Conservation (phyloP, 106 monocot genomes). For the Triglochin maritima region DNA sequence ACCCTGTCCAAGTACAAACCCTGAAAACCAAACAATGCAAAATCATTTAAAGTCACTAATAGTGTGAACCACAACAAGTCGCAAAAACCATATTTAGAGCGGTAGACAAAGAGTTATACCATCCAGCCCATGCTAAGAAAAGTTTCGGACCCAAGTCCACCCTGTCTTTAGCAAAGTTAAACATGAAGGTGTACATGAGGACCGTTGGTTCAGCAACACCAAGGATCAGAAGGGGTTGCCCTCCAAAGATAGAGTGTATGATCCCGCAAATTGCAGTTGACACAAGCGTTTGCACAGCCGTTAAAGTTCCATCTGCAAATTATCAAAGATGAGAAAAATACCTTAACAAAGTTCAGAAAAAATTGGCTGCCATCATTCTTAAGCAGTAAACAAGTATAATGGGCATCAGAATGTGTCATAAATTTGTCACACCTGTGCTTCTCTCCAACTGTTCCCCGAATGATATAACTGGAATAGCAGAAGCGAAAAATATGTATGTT, state of each 20-base stretch:
- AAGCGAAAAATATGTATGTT: constrained; percentile 36
- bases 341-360: not conserved
- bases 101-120: constrained; percentile 6
- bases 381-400: not conserved
- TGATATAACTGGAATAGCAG: constrained; percentile 39
- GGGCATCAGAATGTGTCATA: not conserved
- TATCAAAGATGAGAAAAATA: not conserved
- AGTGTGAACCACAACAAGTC: not conserved
- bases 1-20: constrained; percentile 58
- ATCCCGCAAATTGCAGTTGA: constrained; percentile 35
- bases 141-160: constrained; percentile 23
- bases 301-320: constrained; percentile 18
- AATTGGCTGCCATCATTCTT: not conserved
- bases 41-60: not conserved
- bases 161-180: constrained; percentile 20
- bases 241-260: constrained; percentile 33
- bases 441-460: constrained; percentile 37
- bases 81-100: not conserved
- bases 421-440: constrained; percentile 18
- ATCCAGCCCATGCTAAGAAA: constrained; percentile 35
- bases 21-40: constrained; percentile 17
- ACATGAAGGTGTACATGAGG: constrained; percentile 15
- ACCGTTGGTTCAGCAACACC: constrained; percentile 38
- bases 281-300: constrained; percentile 36
- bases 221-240: constrained; percentile 31